These are phyloP conservation scores for Blastobotrys attinorum DNA, from an alignment of 805 yeast species.

Conservation along the genomic window DNA sequence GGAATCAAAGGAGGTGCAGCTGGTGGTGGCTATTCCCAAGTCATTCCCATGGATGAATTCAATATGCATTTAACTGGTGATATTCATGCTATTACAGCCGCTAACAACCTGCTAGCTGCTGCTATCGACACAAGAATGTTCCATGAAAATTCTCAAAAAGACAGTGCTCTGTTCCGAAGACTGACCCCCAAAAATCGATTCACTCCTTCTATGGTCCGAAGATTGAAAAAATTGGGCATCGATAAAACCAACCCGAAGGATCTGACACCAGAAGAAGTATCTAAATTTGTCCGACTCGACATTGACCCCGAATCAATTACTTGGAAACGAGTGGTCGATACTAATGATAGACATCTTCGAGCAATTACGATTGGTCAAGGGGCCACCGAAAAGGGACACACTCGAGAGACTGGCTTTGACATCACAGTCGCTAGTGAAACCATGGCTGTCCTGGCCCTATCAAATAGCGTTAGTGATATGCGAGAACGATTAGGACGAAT, in stretches of 20 bases:
- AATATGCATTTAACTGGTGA: conserved; percentile 97
- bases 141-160: conserved; percentile 85
- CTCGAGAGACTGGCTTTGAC: conserved; percentile 86
- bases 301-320: conserved; percentile 87
- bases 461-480: conserved; percentile 72
- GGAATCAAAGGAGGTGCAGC: conserved; percentile 99
- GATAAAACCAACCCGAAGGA: conserved; percentile 70
- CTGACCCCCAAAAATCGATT: conserved; percentile 89
- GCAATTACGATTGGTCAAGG: conserved; percentile 87
- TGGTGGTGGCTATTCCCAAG: conserved; percentile 98
- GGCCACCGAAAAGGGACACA: conserved; percentile 83
- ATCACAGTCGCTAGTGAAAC: conserved; percentile 94
- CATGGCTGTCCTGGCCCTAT: conserved; percentile 90
- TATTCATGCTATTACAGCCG: conserved; percentile 92
- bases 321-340: conserved; percentile 88
- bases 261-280: conserved; percentile 68
- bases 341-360: conserved; percentile 86
- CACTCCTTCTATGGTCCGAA: conserved; percentile 67
- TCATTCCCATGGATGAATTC: conserved; percentile 98
- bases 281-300: conserved; percentile 70
- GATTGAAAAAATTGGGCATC: conserved; percentile 78
- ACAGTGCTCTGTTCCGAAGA: conserved; percentile 72
- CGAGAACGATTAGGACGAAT: conserved; percentile 80
- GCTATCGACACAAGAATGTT: conserved; percentile 96
- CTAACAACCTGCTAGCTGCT: conserved; percentile 89